Conservation (phyloP, 2,329 filamentous ascomycete species). For the Zelopaecilomyces penicillatus region DNA sequence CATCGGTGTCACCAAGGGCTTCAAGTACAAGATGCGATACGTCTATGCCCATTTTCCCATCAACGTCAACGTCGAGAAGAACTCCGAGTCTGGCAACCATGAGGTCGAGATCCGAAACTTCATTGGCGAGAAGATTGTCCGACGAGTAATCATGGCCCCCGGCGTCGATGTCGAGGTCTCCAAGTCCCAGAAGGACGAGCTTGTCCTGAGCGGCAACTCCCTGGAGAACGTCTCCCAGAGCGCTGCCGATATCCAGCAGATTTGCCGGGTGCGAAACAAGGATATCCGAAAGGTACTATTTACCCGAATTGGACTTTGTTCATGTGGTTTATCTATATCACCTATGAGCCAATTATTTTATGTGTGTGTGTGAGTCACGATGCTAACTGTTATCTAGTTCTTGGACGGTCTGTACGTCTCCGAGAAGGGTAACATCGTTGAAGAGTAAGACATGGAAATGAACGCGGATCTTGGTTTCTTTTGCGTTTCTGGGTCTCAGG, state of each 20-base stretch:
- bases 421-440: slow-evolving; percentile 91
- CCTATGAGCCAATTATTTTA: too few relatives aligned
- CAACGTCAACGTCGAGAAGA: slow-evolving; percentile 99
- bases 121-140: slow-evolving; percentile 98
- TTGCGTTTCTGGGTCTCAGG: slow-evolving; percentile 55
- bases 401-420: slow-evolving; percentile 99
- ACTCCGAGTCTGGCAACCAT: slow-evolving; percentile 74
- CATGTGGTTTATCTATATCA: too few relatives aligned
- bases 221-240: slow-evolving; percentile 96
- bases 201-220: slow-evolving; percentile 86
- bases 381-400: slow-evolving; percentile 54
- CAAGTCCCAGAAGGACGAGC: slow-evolving; percentile 94
- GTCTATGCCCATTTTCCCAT: slow-evolving; percentile 99
- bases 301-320: not conserved
- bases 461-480: slow-evolving; percentile 39
- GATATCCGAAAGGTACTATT: slow-evolving; percentile 93
- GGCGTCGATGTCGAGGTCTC: slow-evolving; percentile 89
- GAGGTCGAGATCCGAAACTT: slow-evolving; percentile 99
- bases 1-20: slow-evolving; percentile 96
- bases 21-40: slow-evolving; percentile 99
- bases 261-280: slow-evolving; percentile 99
- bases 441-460: slow-evolving; percentile 44
- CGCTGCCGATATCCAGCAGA: slow-evolving; percentile 98
- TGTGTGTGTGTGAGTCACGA: not conserved
- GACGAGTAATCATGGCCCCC: slow-evolving; percentile 77